Percentiles rank a stretch among this genome's conserved stretches.
Evolutionary conservation across 371 early-diverging fungal genomes (phyloP).

Genomic region (Mortierella sp.): DNA sequence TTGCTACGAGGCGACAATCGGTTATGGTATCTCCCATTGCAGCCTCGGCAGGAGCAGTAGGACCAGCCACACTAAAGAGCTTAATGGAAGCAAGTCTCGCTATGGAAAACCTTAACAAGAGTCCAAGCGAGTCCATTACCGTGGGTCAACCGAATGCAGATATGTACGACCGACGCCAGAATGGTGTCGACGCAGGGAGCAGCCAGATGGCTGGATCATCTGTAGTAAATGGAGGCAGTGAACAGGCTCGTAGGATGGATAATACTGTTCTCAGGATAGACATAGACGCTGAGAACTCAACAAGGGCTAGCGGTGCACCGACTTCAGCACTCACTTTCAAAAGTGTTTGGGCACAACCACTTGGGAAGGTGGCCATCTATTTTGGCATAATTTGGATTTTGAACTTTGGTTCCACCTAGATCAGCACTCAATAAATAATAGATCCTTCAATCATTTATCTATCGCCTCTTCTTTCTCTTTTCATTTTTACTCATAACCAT

Average conservation of each 20-base stretch:
- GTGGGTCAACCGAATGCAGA: neutral
- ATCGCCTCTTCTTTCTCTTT: constrained; percentile 1
- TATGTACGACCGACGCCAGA: neutral
- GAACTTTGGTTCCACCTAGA: constrained; percentile 19
- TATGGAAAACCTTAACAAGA: neutral
- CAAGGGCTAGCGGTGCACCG: neutral
- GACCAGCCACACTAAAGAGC: constrained; percentile 20
- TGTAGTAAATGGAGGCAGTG: neutral
- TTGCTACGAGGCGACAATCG: constrained; percentile 23
- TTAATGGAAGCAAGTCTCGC: constrained; percentile 25
- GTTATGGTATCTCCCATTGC: constrained; percentile 28
- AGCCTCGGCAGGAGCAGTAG: constrained; percentile 23
- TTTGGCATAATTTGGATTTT: constrained; percentile 30
- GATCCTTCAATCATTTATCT: neutral
- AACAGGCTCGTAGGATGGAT: neutral
- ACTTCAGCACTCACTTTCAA: constrained; percentile 12
- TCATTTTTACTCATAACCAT: neutral
- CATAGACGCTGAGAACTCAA: neutral
- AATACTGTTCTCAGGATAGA: constrained; percentile 2
- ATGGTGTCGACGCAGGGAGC: neutral
- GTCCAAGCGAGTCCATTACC: neutral
- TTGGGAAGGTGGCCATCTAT: constrained; percentile 34
- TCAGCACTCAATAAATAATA: neutral
- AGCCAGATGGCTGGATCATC: neutral
- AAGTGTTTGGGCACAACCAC: constrained; percentile 29